phyloP scores from a whole-genome alignment of 2,329 filamentous ascomycete genomes.

The Microcera coccophila region DNA sequence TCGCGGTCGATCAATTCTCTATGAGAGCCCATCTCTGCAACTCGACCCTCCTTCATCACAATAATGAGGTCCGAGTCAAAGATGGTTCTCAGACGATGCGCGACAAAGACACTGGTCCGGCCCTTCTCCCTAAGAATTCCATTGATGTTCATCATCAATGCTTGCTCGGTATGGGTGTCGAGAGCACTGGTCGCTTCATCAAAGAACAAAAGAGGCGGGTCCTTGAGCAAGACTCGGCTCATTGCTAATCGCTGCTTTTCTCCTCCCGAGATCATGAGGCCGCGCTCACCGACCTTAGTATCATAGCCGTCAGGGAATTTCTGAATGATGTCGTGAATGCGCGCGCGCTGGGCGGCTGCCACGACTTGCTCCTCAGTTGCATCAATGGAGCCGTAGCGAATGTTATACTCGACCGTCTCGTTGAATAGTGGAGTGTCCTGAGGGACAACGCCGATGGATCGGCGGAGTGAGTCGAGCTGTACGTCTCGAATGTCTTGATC shows the following conservation, averaged over 20 bases:
- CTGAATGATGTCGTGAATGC: constrained; percentile 77
- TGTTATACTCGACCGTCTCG: constrained; percentile 92
- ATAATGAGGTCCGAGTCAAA: constrained; percentile 92
- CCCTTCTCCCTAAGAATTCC: constrained; percentile 83
- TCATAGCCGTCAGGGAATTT: constrained; percentile 83
- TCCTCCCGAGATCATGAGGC: constrained; percentile 93
- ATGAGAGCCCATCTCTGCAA: constrained; percentile 89
- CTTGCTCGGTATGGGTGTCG: constrained; percentile 90
- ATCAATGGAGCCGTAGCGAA: constrained; percentile 81
- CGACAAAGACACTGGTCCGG: constrained; percentile 90
- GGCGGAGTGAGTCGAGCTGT: constrained; percentile 74
- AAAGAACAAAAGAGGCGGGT: constrained; percentile 87
- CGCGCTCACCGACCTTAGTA: constrained; percentile 88
- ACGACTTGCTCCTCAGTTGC: constrained; percentile 70
- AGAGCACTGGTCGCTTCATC: constrained; percentile 91
- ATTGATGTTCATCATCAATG: constrained; percentile 87
- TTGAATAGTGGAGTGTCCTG: constrained; percentile 98
- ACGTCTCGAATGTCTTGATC: constrained; percentile 87
- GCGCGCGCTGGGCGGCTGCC: constrained; percentile 75
- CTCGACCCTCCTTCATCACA: constrained; percentile 75
- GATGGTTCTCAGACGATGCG: constrained; percentile 87
- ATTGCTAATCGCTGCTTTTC: constrained; percentile 91
- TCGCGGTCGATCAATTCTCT: constrained; percentile 72
- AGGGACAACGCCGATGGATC: constrained; percentile 88
- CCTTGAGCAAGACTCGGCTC: constrained; percentile 78